phyloP scores from a whole-genome alignment of 345 rosid genomes.

The Citrus trifoliata region DNA sequence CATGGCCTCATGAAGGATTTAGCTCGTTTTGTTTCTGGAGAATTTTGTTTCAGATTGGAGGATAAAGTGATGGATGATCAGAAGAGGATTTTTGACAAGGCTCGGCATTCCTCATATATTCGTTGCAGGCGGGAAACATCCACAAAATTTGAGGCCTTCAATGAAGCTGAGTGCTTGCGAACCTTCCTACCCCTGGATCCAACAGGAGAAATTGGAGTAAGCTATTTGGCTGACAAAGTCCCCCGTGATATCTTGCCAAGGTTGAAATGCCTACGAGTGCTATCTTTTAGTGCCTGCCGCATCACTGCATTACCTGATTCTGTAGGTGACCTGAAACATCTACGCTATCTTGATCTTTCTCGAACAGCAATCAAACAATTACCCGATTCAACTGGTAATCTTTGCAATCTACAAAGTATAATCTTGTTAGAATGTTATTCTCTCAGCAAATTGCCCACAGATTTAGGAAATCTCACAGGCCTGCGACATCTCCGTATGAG shows the following conservation, averaged over 20 bases:
- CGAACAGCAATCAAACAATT: slow-evolving; percentile 3
- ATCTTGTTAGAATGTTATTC: slow-evolving; percentile 8
- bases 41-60: neutral
- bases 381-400: neutral
- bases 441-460: slow-evolving; percentile 7
- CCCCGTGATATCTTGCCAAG: slow-evolving; percentile 5
- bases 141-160: slow-evolving; percentile 10
- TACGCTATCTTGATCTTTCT: slow-evolving; percentile 14
- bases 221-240: slow-evolving; percentile 10
- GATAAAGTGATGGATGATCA: neutral
- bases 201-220: slow-evolving; percentile 2
- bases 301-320: slow-evolving; percentile 18
- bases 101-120: slow-evolving; percentile 17
- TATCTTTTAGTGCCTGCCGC: slow-evolving; percentile 7
- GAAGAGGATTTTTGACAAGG: slow-evolving; percentile 4
- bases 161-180: slow-evolving; percentile 5
- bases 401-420: slow-evolving; percentile 17
- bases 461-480: neutral
- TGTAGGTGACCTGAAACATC: slow-evolving; percentile 4
- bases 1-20: slow-evolving; percentile 19
- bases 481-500: slow-evolving; percentile 11
- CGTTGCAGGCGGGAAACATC: neutral
- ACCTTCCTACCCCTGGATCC: slow-evolving; percentile 17
- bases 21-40: slow-evolving; percentile 18
- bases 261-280: slow-evolving; percentile 1